These are phyloP conservation scores for Schwanniomyces polymorphus DNA, from an alignment of 805 yeast species.

Conservation along the genomic window DNA sequence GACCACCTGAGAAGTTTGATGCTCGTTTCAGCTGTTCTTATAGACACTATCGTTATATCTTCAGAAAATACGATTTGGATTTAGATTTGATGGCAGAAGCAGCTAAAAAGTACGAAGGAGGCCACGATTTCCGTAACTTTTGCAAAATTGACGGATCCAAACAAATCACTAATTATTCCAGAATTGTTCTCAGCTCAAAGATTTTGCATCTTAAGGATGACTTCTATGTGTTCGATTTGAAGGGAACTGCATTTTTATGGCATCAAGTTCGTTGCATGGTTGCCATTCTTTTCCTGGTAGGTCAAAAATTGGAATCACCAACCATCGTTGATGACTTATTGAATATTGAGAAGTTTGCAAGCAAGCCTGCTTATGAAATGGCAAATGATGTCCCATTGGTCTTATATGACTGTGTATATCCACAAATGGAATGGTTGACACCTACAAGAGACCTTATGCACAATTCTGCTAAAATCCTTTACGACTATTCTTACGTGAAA, in stretches of 20 bases:
- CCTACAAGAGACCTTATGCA: conserved; percentile 26
- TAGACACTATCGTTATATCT: conserved; percentile 85
- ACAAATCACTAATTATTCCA: conserved; percentile 76
- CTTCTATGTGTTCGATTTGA: conserved; percentile 68
- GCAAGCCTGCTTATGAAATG: conserved; percentile 81
- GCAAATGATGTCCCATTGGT: conserved; percentile 88
- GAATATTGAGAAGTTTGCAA: conserved; percentile 55
- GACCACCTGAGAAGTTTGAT: conserved; percentile 83
- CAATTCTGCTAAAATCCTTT: conserved; percentile 31
- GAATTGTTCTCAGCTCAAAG: conserved; percentile 57
- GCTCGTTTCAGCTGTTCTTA: conserved; percentile 89
- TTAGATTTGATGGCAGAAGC: conserved; percentile 69
- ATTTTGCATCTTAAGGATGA: conserved; percentile 45
- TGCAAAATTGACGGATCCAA: conserved; percentile 94
- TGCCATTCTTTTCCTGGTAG: conserved; percentile 77
- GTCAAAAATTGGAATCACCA: conserved; percentile 71
- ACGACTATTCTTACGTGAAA: conserved; percentile 43
- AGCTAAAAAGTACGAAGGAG: conserved; percentile 62
- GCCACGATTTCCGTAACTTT: conserved; percentile 89
- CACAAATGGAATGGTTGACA: conserved; percentile 66
- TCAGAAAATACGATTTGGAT: conserved; percentile 58
- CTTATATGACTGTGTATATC: conserved; percentile 79
- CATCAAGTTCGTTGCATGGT: conserved; percentile 97
- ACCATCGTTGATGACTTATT: conserved; percentile 57
- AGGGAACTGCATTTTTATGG: conserved; percentile 93